Base-by-base conservation (phyloP, 2,329 filamentous ascomycete species). In the Hymenotorrendiella dingleyae region DNA sequence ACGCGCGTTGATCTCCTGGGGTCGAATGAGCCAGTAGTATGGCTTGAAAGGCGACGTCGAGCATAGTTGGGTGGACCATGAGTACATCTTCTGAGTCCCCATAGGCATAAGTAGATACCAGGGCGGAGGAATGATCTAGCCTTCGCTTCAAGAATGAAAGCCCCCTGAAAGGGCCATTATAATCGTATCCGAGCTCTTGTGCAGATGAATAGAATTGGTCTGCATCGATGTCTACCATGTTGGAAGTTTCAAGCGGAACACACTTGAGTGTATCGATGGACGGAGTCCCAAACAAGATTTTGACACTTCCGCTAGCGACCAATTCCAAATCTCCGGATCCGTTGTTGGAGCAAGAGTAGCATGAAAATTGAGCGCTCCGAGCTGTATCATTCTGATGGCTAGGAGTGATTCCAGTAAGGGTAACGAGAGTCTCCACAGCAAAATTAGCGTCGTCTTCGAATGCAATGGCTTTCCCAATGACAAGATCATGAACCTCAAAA, bases 1-100 rank as follows among this genome's bases (percentile, higher is more conserved):
- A 49, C 1, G 56, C 27, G n/a, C 37, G 30, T 1, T 42, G 50
- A 38, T 59, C 56, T 7, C 33, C 46, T 9, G 56, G 57, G 12
- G 21, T 39, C 2, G 35, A 39, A 17, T 35, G 48, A 8, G 56
- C 54, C 4, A 49, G 35, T 7, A 78, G 23, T 69, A 32, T 20
- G 12, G 34, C 23, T 21, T 2, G 73, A 24, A 80, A 68, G 58
- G 78, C 70, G 3, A 69, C 62, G 49, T 80, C 76, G 14, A 80
- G 62, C 0, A 73, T 76, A 3, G 72, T 67, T 0, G 76, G 76
- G 47, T 80, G 76, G 21, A 80, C 66, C 10, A 43, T 28, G 12
- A 40, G 21, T n/a, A n/a, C n/a, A n/a, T 39, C 32, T 37, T 17
- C 26, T 23, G 22, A 16, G 22, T 24, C 36, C 1, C 21, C 19